Evolutionary conservation across 495 filamentous ascomycete genomes (phyloP), one percentile per base, ranked within the genome.

Genomic region (Elasticomyces elasticus): DNA sequence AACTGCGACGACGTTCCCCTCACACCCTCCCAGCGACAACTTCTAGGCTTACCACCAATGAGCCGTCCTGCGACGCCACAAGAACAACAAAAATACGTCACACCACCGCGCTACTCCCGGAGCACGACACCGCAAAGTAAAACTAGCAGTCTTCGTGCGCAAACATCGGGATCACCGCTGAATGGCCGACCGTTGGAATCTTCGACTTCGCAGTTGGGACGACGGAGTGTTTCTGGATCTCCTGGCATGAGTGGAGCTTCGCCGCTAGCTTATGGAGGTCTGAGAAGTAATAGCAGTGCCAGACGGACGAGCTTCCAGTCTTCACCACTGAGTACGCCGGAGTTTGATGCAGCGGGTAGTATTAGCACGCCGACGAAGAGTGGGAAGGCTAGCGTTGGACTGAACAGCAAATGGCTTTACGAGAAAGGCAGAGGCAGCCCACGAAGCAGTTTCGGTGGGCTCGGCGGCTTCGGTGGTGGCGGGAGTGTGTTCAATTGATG

Each of bases 361-460:
- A 37, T 50, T 0, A 73, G 77, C 44, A 86, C 83, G 6, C 86
- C 81, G 42, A 87, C 82, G 5, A 64, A 73, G 15, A 65, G 78
- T 22, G 88, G 84, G 69, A 76, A 83, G 31, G 79, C 78, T 24
- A 85, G 77, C 49, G 74, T 96, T 35, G 76, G 78, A 12, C 64
- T 95, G 60, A 95, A 86, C 60, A 95, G 79, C 67, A 88, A 85
- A 70, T 98, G 90, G 91, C 69, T 95, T 37, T 98, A 94, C 69
- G 87, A 98, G 67, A 83, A 82, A 66, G 74, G 73, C 22, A 74
- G 79, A 58, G 70, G 65, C 38, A 77, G 71, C 47, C 69, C 71
- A 40, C 63, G 74, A 11, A 64, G 64, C 35, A 66, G 56, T 27
- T 27, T 49, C 13, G 43, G 42, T 20, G 51, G 51, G 41, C 28